Evolutionary conservation across 73 alveolate species (phyloP), one percentile per base, ranked within the genome.

Genomic region (Blepharisma stoltei): DNA sequence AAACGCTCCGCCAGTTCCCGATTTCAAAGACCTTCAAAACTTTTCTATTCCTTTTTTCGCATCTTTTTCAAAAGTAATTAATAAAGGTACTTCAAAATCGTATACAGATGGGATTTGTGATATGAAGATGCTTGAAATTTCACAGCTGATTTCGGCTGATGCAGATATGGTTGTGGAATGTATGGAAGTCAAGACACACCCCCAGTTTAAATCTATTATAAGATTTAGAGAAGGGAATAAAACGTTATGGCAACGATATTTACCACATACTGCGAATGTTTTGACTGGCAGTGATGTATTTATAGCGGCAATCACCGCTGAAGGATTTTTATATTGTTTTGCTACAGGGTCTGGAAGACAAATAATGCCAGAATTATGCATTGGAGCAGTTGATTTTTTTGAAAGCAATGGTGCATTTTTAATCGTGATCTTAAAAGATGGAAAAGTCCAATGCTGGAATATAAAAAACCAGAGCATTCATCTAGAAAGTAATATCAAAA

Each of bases 251-350:
- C 14, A 8, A 8, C 14, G 18, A 14, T 60, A 60, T 60, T 25
- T 60, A 3, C 73, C 38, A 25, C 37, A 60, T 60, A 60, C 73
- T 60, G 73, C 46, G 2, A 8, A 25, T 20, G 11, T 60, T 14
- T 18, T 60, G 11, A 38, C 73, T 14, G 73, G 73, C 46, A 14
- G 46, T 2, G 49, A 60, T 8, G 14, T 14, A 8, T 60, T 60
- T 60, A 38, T 38, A 20, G 73, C 73, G 3, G 73, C 23, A 9
- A 14, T 14, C 0, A 60, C 73, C 23, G 47, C 14, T 14, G 73
- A 60, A 60, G 73, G 48, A 18, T 60, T 14, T 60, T 25, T 60
- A 9, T 60, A 60, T 25, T 60, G 73, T 60, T 60, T 14, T 25
- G 11, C 73, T 14, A 60, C 23, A 1, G 41, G 5, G 5, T 8